These are phyloP conservation scores for Globisporangium nagaii DNA, from an alignment of 352 stramenopile species.

Conservation along the genomic window DNA sequence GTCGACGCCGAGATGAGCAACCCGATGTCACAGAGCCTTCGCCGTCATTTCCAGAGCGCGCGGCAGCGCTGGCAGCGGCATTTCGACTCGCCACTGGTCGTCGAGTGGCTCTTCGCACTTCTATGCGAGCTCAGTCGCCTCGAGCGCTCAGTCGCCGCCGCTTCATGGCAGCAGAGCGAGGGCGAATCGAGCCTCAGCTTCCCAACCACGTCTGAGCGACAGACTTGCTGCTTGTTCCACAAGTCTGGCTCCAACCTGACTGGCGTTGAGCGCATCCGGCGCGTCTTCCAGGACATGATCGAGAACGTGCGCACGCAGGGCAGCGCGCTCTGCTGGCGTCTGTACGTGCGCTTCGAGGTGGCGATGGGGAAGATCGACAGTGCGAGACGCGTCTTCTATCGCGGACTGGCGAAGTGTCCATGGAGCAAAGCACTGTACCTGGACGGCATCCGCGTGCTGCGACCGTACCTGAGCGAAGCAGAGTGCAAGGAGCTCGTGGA, in stretches of 20 bases:
- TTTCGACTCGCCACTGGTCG: slow-evolving; percentile 53
- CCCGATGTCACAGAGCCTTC: slow-evolving; percentile 67
- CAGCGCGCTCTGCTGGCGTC: slow-evolving; percentile 53
- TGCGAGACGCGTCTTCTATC: slow-evolving; percentile 71
- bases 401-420: slow-evolving; percentile 55
- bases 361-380: slow-evolving; percentile 59
- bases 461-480: slow-evolving; percentile 50
- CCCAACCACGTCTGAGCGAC: neutral
- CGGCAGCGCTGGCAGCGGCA: slow-evolving; percentile 41
- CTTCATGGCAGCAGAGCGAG: neutral
- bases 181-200: neutral
- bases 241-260: slow-evolving; percentile 53
- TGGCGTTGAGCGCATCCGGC: slow-evolving; percentile 45
- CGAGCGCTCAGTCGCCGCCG: slow-evolving; percentile 28
- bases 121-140: slow-evolving; percentile 56
- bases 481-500: slow-evolving; percentile 63
- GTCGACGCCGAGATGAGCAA: slow-evolving; percentile 65
- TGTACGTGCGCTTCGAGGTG: slow-evolving; percentile 79
- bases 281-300: slow-evolving; percentile 65
- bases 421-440: slow-evolving; percentile 81
- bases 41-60: slow-evolving; percentile 45
- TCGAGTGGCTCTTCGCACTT: slow-evolving; percentile 75
- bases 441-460: slow-evolving; percentile 53
- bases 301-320: slow-evolving; percentile 40
- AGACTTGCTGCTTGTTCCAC: slow-evolving; percentile 64